Base-by-base conservation (phyloP, 176 grass and related monocot genomes). In the Puya raimondii region DNA sequence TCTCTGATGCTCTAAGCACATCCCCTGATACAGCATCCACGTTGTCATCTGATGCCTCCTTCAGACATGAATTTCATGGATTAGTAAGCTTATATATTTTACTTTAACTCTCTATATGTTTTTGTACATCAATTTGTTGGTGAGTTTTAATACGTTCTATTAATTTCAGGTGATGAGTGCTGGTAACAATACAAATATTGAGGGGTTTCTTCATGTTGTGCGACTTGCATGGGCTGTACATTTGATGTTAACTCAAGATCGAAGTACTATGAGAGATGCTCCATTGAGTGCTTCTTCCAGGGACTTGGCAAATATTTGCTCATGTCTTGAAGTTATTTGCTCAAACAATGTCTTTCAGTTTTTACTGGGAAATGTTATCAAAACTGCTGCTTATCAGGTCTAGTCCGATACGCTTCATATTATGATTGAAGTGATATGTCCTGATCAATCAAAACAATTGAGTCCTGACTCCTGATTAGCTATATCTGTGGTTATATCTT, bases 181-280 rank as follows among this genome's bases (percentile, higher is more conserved):
- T 75, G 51, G 80, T 79, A 92, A 82, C 14, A 85, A 84, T 82
- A 53, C 12, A 18, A 85, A 74, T 49, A 71, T 90, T 57, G 89
- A 97, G 68, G 86, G 79, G 33, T 97, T 92, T 75, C 68, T 84
- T 83, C 79, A 88, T 81, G 66, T 76, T 73, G 89, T 92, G 68
- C 80, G 89, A 69, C 82, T 97, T 85, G 89, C 84, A 26, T 97
- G 93, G 93, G 67, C 73, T 29, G 84, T 92, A 72, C 79, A 89
- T 87, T 86, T 96, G 79, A 91, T 92, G 83, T 82, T 92, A 85
- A 84, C 81, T 85, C 88, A 96, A 80, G 92, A 96, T 68, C 79
- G 12, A 73, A 80, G 74, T 73, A 74, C 59, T 67, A 80, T 83
- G 69, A 87, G 79, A 72, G 83, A 79, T 52, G 52, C 54, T 70